These are phyloP conservation scores for Phytophthora quininea DNA, from an alignment of 352 stramenopile genomes.

Conservation along the genomic window DNA sequence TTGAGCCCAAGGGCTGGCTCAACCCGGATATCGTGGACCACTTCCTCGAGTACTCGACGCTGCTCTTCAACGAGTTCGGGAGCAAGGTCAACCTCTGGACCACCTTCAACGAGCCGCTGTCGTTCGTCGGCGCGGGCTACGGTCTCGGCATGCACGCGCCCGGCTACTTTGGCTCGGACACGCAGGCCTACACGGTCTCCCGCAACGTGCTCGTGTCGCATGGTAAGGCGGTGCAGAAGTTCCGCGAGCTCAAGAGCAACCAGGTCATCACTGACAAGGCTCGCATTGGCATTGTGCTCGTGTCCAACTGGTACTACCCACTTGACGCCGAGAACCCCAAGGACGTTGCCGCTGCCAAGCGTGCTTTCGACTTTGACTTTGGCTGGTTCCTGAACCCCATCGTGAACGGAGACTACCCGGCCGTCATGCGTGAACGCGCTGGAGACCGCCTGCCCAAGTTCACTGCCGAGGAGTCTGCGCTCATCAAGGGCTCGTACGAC, in stretches of 20 bases:
- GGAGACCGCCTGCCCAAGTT: conserved; percentile 88
- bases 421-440: conserved; percentile 85
- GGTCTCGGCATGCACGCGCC: conserved; percentile 65
- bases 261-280: conserved; percentile 48
- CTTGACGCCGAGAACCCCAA: conserved; percentile 59
- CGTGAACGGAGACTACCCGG: conserved; percentile 91
- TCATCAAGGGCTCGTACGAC: conserved; percentile 89
- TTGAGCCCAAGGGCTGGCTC: conserved; percentile 54
- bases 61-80: conserved; percentile 90
- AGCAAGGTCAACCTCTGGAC: conserved; percentile 93
- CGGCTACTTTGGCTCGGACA: conserved; percentile 43
- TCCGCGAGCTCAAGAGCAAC: conserved; percentile 53
- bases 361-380: conserved; percentile 91
- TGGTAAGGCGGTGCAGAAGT: conserved; percentile 87
- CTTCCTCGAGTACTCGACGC: conserved; percentile 87
- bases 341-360: conserved; percentile 70
- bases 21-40: conserved; percentile 55
- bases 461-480: conserved; percentile 68
- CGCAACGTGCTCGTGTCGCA: conserved; percentile 94
- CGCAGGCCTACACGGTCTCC: conserved; percentile 52
- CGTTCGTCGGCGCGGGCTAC: conserved; percentile 82
- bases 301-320: conserved; percentile 81
- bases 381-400: conserved; percentile 94
- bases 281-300: conserved; percentile 93
- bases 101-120: conserved; percentile 95